These are phyloP conservation scores for Ammopiptanthus mongolicus DNA, from an alignment of 306 rosid genomes.

Conservation along the genomic window DNA sequence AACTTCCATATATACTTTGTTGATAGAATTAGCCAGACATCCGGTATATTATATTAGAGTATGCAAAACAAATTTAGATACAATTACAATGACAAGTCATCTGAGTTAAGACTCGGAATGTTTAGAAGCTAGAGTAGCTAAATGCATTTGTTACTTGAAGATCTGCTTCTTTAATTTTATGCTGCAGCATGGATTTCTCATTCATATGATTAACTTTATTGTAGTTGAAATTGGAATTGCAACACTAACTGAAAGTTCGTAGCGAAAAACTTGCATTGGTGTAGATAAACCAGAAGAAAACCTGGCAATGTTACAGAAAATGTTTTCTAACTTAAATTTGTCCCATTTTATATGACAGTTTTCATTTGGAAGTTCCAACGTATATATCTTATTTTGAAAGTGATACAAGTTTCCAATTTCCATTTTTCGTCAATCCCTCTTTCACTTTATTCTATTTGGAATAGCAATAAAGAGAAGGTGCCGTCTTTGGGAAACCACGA, in stretches of 20 bases:
- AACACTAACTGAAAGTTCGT: background rate
- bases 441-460: background rate
- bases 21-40: background rate
- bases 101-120: background rate
- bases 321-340: background rate
- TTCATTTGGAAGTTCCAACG: background rate
- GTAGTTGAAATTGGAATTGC: background rate
- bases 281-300: background rate
- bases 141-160: background rate
- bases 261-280: background rate
- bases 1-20: background rate
- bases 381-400: background rate
- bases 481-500: background rate
- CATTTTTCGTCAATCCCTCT: background rate
- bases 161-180: background rate
- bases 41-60: background rate
- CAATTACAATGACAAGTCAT: background rate
- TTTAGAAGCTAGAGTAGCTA: background rate
- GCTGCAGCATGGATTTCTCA: background rate
- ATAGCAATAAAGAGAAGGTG: background rate
- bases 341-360: background rate
- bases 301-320: background rate
- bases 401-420: background rate
- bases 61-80: background rate
- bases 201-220: too few species aligned